phyloP scores from a whole-genome alignment of 1,139 yeast genomes.

The Lodderomyces oxycetoniae region DNA sequence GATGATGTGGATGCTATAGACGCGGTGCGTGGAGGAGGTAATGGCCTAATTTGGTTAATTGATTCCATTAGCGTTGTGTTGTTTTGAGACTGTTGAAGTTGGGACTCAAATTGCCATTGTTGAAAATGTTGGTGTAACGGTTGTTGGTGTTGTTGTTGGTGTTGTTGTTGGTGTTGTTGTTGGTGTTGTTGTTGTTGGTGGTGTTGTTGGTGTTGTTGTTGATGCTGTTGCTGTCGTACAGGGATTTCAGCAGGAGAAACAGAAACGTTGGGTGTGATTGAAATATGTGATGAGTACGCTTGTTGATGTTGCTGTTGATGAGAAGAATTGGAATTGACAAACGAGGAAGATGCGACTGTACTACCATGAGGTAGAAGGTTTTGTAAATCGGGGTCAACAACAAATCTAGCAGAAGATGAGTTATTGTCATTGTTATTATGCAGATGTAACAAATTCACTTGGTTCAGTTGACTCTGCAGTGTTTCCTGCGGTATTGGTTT shows the following conservation, averaged over 20 bases:
- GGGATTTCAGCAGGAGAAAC: constrained; percentile 15
- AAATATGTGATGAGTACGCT: constrained; percentile 8
- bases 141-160: background rate
- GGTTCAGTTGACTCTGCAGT: constrained; percentile 10
- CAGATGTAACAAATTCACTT: too few species aligned
- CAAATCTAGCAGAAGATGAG: too few species aligned
- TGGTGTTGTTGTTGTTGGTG: constrained; percentile 1
- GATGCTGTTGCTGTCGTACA: constrained; percentile 17
- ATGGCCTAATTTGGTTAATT: too few species aligned
- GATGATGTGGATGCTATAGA: constrained; percentile 3
- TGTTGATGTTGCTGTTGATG: constrained; percentile 12
- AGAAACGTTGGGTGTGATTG: constrained; percentile 6
- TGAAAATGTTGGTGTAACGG: background rate
- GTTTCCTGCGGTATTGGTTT: constrained; percentile 17
- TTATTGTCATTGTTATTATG: constrained; percentile 9
- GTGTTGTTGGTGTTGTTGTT: background rate
- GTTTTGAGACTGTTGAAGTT: constrained; percentile 1
- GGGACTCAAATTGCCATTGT: background rate
- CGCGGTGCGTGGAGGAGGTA: background rate
- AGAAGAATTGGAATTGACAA: constrained; percentile 1
- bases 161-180: background rate
- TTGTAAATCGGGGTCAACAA: constrained; percentile 1
- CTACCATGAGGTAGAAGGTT: background rate
- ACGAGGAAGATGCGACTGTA: background rate
- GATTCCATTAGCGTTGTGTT: constrained; percentile 2